Evolutionary conservation across 768 basidiomycete species (phyloP).

Genomic region (Phanerochaete sordida): DNA sequence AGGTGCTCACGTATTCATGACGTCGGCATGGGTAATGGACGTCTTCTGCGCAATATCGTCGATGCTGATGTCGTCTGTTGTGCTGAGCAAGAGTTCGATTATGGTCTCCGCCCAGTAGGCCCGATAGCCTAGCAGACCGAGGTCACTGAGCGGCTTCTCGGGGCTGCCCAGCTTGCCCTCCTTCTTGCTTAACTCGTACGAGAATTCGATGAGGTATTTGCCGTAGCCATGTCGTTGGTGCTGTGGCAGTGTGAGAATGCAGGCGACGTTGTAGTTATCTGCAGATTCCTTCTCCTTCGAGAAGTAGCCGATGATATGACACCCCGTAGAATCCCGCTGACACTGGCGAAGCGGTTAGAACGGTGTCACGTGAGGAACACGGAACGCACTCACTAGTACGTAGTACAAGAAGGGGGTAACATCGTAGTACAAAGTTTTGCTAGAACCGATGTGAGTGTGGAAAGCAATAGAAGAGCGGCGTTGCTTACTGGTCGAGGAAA

Average conservation of each 20-base stretch:
- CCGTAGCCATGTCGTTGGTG: conserved; percentile 97
- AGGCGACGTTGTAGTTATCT: conserved; percentile 98
- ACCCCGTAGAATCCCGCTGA: conserved; percentile 83
- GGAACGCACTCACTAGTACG: conserved; percentile 71
- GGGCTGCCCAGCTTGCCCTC: conserved; percentile 95
- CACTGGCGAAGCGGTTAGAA: conserved; percentile 39
- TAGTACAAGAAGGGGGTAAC: conserved; percentile 99
- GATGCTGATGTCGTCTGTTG: conserved; percentile 75
- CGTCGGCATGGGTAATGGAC: conserved; percentile 90
- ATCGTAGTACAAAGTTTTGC: conserved; percentile 99
- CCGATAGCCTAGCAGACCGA: conserved; percentile 89
- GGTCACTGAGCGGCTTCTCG: conserved; percentile 94
- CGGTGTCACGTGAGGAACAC: neutral
- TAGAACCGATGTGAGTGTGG: conserved; percentile 30
- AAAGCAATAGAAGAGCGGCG: conserved; percentile 6
- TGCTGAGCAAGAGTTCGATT: conserved; percentile 78
- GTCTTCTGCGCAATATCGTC: conserved; percentile 98
- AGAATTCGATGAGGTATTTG: conserved; percentile 94
- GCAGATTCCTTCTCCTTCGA: conserved; percentile 99
- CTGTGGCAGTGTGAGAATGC: conserved; percentile 97
- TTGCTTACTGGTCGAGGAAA: conserved; percentile 92
- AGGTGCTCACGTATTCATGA: conserved; percentile 92
- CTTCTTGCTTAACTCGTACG: conserved; percentile 95
- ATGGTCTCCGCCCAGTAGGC: conserved; percentile 98
- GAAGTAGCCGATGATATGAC: conserved; percentile 96